A percentile compares a stretch with the other conserved stretches of the same genome.
phyloP scores from a whole-genome alignment of 306 rosid species.

The Comarum palustre region DNA sequence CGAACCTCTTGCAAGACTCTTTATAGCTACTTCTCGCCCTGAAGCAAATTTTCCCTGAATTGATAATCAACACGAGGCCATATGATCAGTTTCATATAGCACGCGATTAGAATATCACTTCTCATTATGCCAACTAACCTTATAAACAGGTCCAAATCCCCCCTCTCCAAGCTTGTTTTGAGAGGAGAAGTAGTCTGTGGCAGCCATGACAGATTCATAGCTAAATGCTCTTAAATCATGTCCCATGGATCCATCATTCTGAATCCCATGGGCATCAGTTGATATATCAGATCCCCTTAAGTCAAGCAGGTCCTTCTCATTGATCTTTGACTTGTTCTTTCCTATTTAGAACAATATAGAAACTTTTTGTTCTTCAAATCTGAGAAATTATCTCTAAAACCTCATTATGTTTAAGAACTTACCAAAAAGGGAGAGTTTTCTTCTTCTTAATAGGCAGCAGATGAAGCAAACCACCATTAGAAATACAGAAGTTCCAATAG shows the following conservation, averaged over 20 bases:
- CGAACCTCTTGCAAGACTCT: constrained; percentile 24
- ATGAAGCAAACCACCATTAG: neutral
- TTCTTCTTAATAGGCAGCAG: neutral
- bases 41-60: constrained; percentile 8
- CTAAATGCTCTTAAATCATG: constrained; percentile 11
- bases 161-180: constrained; percentile 19
- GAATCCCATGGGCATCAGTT: neutral
- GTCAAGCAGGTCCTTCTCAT: neutral
- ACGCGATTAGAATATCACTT: neutral
- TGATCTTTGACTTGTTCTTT: neutral
- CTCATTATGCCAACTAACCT: neutral
- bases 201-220: constrained; percentile 15
- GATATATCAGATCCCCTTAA: constrained; percentile 8
- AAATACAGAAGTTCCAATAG: neutral
- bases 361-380: neutral
- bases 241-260: neutral
- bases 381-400: neutral
- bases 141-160: constrained; percentile 11
- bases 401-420: neutral
- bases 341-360: neutral
- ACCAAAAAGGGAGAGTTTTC: neutral
- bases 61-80: neutral
- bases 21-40: constrained; percentile 14
- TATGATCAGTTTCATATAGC: neutral
- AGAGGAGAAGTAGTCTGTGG: neutral